Conservation (phyloP, 352 stramenopile species). For the Globisporangium paroecandrum region DNA sequence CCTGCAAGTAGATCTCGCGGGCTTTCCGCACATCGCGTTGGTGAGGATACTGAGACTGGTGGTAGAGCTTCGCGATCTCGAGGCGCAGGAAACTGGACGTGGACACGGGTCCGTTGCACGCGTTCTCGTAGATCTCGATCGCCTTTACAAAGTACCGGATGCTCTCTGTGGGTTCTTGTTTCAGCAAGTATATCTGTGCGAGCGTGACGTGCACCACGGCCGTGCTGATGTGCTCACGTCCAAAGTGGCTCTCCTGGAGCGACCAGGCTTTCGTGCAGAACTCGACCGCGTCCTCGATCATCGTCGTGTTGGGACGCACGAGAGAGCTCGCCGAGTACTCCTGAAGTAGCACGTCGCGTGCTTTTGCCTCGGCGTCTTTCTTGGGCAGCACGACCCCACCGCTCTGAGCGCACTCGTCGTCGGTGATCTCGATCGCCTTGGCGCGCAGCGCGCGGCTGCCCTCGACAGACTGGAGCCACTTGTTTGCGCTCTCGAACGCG, state of each 20-base stretch:
- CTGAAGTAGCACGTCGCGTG: constrained; percentile 33
- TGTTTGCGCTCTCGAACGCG: constrained; percentile 38
- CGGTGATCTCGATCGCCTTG: constrained; percentile 41
- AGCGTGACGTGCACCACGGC: constrained; percentile 48
- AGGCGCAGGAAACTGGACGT: constrained; percentile 56
- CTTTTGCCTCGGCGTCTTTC: constrained; percentile 48
- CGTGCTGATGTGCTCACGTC: constrained; percentile 51
- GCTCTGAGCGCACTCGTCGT: constrained; percentile 15
- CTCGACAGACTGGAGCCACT: constrained; percentile 51
- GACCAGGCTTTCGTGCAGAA: constrained; percentile 62
- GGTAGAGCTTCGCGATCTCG: constrained; percentile 54
- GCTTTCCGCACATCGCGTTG: constrained; percentile 15
- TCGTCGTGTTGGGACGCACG: constrained; percentile 22
- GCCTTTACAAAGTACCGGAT: constrained; percentile 44
- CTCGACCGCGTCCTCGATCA: constrained; percentile 66
- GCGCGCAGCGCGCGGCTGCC: constrained; percentile 38
- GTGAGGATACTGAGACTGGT: constrained; percentile 27
- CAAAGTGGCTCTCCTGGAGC: constrained; percentile 45
- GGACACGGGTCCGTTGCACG: constrained; percentile 53
- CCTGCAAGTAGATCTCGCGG: constrained; percentile 26
- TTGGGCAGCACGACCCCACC: constrained; percentile 32
- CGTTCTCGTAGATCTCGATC: constrained; percentile 49
- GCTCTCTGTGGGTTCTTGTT: constrained; percentile 33
- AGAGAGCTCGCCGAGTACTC: constrained; percentile 33
- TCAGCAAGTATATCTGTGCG: constrained; percentile 48